Percentiles rank a stretch among this genome's conserved stretches.
These are phyloP conservation scores for Mucor racemosus DNA, from an alignment of 371 early-diverging fungal genomes.

Conservation along the genomic window DNA sequence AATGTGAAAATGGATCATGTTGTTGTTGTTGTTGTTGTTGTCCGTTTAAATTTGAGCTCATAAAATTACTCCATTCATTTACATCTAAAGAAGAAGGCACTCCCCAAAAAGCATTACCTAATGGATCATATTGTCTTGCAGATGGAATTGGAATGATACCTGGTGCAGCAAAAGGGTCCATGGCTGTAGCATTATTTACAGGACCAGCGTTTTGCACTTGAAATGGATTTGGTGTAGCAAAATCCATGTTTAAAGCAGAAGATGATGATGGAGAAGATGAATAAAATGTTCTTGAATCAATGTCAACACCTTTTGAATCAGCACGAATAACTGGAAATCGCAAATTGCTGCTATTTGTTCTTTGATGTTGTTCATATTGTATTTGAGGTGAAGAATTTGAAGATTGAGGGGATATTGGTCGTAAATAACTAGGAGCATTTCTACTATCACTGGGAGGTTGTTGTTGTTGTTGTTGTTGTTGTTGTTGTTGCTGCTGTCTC, in stretches of 20 bases:
- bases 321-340: slow-evolving; percentile 11
- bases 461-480: not conserved
- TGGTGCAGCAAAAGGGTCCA: slow-evolving; percentile 37
- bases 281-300: not conserved
- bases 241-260: slow-evolving; percentile 6
- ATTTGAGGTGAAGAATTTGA: slow-evolving; percentile 7
- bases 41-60: slow-evolving; percentile 8
- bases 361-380: not conserved
- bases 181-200: not conserved
- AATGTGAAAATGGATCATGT: slow-evolving; percentile 5
- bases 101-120: slow-evolving; percentile 29
- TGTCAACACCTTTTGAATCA: not conserved
- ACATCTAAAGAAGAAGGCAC: slow-evolving; percentile 28
- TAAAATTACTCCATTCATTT: slow-evolving; percentile 35
- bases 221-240: slow-evolving; percentile 1
- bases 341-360: slow-evolving; percentile 17
- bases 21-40: slow-evolving; percentile 11
- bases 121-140: slow-evolving; percentile 21
- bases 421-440: not conserved
- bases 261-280: not conserved
- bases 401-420: not conserved
- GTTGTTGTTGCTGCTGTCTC: slow-evolving; percentile 1
- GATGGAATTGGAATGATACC: slow-evolving; percentile 35
- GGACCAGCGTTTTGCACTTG: not conserved
- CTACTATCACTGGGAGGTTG: not conserved